Base-by-base conservation (phyloP, 768 basidiomycete species). In the Termitomyces sp. region DNA sequence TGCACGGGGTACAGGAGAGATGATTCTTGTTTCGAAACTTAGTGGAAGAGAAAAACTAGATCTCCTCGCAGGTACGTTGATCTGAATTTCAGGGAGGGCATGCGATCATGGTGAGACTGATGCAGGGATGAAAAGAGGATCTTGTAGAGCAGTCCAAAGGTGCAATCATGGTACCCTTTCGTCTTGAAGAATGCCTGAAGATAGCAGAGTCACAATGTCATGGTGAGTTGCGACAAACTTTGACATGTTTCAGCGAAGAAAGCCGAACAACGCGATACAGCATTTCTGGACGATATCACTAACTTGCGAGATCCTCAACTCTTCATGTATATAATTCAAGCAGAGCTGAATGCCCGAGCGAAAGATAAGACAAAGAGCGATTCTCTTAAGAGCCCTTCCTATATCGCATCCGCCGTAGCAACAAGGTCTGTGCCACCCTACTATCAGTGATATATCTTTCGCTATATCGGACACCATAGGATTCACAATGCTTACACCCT, bases 401-500 rank as follows among this genome's bases (percentile, higher is more conserved):
- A 80, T 61, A 71, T 89, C 36, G 87, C 87, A 18, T 79, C 76
- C 51, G 69, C 80, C 41, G 75, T 89, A 45, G 78, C 80, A n/a
- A 80, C 81, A 56, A 84, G 79, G 88, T 87, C 22, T 26, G 59
- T 55, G 3, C 1, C 7, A 13, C 18, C 26, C 5, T n/a, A 6
- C 31, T 37, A 16, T 10, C 16, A 31, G 24, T 51, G 13, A 28
- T 26, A 4, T 28, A 3, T 13, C 16, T 8, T 13, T 29, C 41
- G 39, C 51, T 26, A 63, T 41, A 54, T 55, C 39, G 60, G 26
- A 34, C 26, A 51, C 13, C n/a, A 7, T 52, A 93, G 91, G 69
- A 78, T 93, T 54, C 91, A 94, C 70, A 94, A 93, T 67, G 70
- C 83, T 8, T 92, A 90, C 69, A 82, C 88, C 81, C 76, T 92